Evolutionary conservation across 148 eudicot species (phyloP), one percentile per base, ranked within the genome.

Genomic region (Limonium bicolor): DNA sequence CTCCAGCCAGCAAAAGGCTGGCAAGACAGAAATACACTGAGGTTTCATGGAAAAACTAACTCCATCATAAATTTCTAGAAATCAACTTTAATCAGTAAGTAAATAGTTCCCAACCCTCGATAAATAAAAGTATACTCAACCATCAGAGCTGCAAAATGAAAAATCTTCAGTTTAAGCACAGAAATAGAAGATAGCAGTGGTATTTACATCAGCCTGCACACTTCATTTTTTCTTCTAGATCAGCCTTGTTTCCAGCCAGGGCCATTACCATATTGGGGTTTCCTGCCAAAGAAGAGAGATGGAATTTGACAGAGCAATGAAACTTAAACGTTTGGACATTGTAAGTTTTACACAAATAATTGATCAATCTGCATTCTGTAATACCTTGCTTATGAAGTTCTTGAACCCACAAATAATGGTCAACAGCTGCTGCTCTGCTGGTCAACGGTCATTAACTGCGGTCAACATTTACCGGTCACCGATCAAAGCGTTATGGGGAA

Each of bases 361-460:
- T 41, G 38, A 31, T 0, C 12, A 1, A 44, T 24, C 44, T 9
- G 2, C 53, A 20, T n/a, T n/a, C n/a, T n/a, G n/a, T n/a, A 44
- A 30, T 50, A 85, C 95, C 95, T 80, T 85, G 95, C 68, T 85
- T 85, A 50, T 85, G 92, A 42, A 85, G 76, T 67, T 85, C 95
- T 46, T 85, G 92, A 48, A 85, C 92, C 95, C 95, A 85, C 61
- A n/a, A n/a, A n/a, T n/a, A n/a, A n/a, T n/a, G n/a, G n/a, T n/a
- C n/a, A n/a, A n/a, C n/a, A n/a, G n/a, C n/a, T n/a, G n/a, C n/a
- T n/a, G n/a, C n/a, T 80, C 80, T 90, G 66, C 80, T 85, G 50
- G 80, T 86, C 39, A 85, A 74, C 65, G 80, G 90, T 46, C 80
- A 86, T 51, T 80, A 86, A 90, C 95, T 80, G 59, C n/a, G n/a